A percentile compares a stretch with the other conserved stretches of the same genome.
These are phyloP conservation scores for Solidago caesia DNA, from an alignment of 129 eudicot genomes.

Conservation along the genomic window DNA sequence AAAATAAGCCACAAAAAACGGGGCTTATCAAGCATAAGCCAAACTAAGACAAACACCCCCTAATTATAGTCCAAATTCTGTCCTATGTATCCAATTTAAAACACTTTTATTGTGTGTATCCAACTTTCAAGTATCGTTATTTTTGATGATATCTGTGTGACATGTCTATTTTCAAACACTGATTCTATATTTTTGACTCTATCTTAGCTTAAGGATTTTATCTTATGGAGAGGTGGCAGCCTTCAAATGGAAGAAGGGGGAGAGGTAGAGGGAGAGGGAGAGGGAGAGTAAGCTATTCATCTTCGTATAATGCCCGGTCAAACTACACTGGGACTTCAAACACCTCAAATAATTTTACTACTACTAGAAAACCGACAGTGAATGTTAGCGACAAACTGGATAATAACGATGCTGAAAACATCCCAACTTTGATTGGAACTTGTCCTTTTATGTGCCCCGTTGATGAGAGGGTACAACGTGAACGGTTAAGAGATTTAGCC, in stretches of 20 bases:
- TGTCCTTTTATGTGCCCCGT: constrained; percentile 96
- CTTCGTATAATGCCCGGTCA: constrained; percentile 22
- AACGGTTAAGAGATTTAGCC: constrained; percentile 79
- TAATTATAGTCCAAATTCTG: neutral
- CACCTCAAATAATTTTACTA: neutral
- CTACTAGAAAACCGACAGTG: constrained; percentile 11
- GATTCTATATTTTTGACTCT: neutral
- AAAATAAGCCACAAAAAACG: no score
- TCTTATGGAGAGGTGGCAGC: constrained; percentile 38
- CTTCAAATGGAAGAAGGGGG: constrained; percentile 33
- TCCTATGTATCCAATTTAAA: neutral
- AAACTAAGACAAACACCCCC: no score
- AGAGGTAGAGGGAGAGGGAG: constrained; percentile 36
- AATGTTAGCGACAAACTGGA: constrained; percentile 15
- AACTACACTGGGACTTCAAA: constrained; percentile 26
- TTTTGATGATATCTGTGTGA: no score
- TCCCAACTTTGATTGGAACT: constrained; percentile 55
- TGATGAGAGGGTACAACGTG: constrained; percentile 75
- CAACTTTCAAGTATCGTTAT: neutral
- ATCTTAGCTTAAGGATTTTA: neutral
- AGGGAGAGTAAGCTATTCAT: constrained; percentile 33
- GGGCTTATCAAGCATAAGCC: no score
- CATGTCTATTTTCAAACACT: neutral
- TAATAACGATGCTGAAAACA: neutral
- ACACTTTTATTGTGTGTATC: neutral